Evolutionary conservation across 306 rosid genomes (phyloP).

Genomic region (Urtica urens): DNA sequence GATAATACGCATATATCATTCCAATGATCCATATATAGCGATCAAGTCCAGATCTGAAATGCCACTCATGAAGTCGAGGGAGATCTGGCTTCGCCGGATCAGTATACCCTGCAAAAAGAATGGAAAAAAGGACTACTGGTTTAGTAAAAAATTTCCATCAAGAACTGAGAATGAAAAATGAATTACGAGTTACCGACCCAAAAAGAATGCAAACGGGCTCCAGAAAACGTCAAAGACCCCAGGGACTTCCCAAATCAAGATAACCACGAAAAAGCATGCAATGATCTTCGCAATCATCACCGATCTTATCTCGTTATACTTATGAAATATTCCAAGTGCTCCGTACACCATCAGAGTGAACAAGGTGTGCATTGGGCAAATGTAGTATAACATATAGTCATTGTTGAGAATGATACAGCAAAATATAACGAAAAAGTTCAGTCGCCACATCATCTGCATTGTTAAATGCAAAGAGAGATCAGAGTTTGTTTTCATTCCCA

Average conservation of each 20-base stretch:
- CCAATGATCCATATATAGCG: constrained; percentile 98
- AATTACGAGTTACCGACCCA: constrained; percentile 43
- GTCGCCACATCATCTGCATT: constrained; percentile 99
- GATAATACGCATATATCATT: constrained; percentile 94
- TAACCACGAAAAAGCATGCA: constrained; percentile 84
- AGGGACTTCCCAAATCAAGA: constrained; percentile 92
- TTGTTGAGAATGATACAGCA: constrained; percentile 90
- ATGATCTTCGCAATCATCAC: constrained; percentile 73
- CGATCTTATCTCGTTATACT: constrained; percentile 72
- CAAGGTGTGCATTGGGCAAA: constrained; percentile 98
- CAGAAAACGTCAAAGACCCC: constrained; percentile 74
- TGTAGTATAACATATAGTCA: constrained; percentile 91
- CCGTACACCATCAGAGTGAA: constrained; percentile 98
- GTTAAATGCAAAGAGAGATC: constrained; percentile 10
- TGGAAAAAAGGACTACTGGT: constrained; percentile 3
- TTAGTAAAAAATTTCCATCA: background rate
- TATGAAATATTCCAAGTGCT: constrained; percentile 79
- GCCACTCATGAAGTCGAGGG: constrained; percentile 91
- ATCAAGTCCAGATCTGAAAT: constrained; percentile 99
- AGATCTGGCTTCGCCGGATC: constrained; percentile 96
- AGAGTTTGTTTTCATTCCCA: background rate
- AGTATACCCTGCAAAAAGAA: constrained; percentile 53
- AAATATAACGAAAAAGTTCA: constrained; percentile 77
- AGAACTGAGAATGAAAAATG: constrained; percentile 1
- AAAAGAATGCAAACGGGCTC: constrained; percentile 63